Conservation (phyloP, 352 stramenopile species). For the Pseudoperonospora humuli region DNA sequence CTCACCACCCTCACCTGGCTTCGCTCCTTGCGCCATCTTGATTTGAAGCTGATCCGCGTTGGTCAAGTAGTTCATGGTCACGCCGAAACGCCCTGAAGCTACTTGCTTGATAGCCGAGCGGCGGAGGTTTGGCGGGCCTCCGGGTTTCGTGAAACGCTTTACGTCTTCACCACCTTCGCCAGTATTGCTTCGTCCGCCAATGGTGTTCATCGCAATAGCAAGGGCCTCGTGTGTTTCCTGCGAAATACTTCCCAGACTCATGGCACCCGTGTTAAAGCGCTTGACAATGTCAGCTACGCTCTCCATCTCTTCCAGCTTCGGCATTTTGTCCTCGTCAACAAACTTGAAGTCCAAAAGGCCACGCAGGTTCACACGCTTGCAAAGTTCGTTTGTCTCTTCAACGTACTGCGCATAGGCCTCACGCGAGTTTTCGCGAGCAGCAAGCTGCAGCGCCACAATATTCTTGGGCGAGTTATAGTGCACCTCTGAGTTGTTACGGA, state of each 20-base stretch:
- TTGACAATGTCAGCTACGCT: slow-evolving; percentile 91
- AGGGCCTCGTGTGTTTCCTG: slow-evolving; percentile 94
- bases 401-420: slow-evolving; percentile 92
- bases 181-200: slow-evolving; percentile 93
- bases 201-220: slow-evolving; percentile 91
- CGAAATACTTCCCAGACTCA: slow-evolving; percentile 94
- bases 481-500: slow-evolving; percentile 89
- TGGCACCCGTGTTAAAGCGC: slow-evolving; percentile 93
- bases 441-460: slow-evolving; percentile 93
- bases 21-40: slow-evolving; percentile 97
- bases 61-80: slow-evolving; percentile 95
- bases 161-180: slow-evolving; percentile 94
- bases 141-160: slow-evolving; percentile 48
- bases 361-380: slow-evolving; percentile 88
- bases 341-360: slow-evolving; percentile 94
- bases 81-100: slow-evolving; percentile 92
- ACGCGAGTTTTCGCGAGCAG: slow-evolving; percentile 87
- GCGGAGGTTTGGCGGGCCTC: slow-evolving; percentile 39
- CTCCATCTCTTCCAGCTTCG: slow-evolving; percentile 90
- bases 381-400: slow-evolving; percentile 82
- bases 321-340: slow-evolving; percentile 81
- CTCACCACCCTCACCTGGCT: slow-evolving; percentile 94
- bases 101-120: slow-evolving; percentile 94
- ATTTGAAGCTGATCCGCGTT: slow-evolving; percentile 98
- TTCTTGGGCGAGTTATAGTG: slow-evolving; percentile 94